These are phyloP conservation scores for Zygoascus bituminiphila DNA, from an alignment of 805 yeast species.

Conservation along the genomic window DNA sequence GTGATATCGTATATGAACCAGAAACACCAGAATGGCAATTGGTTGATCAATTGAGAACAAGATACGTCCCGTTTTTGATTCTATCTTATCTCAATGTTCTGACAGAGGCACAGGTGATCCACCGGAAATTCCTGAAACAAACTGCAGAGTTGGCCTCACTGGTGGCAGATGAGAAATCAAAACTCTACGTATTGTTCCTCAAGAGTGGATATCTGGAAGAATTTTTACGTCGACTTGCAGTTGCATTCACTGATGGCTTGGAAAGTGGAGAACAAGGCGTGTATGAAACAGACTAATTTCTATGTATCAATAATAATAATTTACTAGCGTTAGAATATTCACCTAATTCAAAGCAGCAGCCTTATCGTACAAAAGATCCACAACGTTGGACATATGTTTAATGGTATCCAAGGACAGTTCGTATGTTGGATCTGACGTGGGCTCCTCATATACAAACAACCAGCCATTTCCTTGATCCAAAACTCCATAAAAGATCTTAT, in stretches of 20 bases:
- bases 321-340: no score
- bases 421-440: slow-evolving; percentile 79
- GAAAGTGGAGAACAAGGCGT: slow-evolving; percentile 38
- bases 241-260: slow-evolving; percentile 45
- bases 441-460: slow-evolving; percentile 85
- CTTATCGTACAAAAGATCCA: slow-evolving; percentile 87
- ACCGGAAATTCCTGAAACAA: slow-evolving; percentile 40
- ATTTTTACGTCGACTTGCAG: slow-evolving; percentile 45
- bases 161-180: slow-evolving; percentile 60
- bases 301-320: no score
- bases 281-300: slow-evolving; percentile 12
- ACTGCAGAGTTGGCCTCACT: slow-evolving; percentile 53
- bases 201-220: slow-evolving; percentile 47
- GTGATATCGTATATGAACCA: slow-evolving; percentile 2
- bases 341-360: slow-evolving; percentile 72
- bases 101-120: slow-evolving; percentile 33
- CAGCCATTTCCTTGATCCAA: slow-evolving; percentile 98
- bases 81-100: slow-evolving; percentile 56
- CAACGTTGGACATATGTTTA: slow-evolving; percentile 77
- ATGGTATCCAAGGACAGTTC: slow-evolving; percentile 81
- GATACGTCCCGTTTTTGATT: slow-evolving; percentile 66
- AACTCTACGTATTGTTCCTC: slow-evolving; percentile 54
- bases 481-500: slow-evolving; percentile 91
- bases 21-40: slow-evolving; percentile 31
- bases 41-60: slow-evolving; percentile 47